phyloP scores from a whole-genome alignment of 495 filamentous ascomycete genomes.

The Hypoxylon cercidicola region DNA sequence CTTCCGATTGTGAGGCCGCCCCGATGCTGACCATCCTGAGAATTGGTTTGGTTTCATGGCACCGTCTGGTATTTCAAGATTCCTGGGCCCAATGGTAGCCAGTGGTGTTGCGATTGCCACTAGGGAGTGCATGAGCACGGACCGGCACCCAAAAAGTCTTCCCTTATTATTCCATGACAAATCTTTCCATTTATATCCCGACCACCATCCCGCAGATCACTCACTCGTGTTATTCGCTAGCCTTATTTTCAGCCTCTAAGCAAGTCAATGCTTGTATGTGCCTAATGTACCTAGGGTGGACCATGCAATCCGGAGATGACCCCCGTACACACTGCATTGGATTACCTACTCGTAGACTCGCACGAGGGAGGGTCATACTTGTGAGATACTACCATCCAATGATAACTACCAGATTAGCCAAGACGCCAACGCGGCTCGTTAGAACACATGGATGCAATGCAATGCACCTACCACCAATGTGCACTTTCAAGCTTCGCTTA shows the following conservation, averaged over 20 bases:
- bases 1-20: no score
- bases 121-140: constrained; percentile 12
- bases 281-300: constrained; percentile 9
- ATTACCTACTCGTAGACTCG: constrained; percentile 9
- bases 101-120: no score
- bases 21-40: no score
- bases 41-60: no score
- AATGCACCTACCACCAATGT: constrained; percentile 5
- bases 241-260: constrained; percentile 31
- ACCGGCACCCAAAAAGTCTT: constrained; percentile 15
- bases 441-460: constrained; percentile 2
- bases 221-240: constrained; percentile 1
- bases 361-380: neutral
- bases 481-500: constrained; percentile 1
- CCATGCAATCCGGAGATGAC: constrained; percentile 23
- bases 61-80: no score
- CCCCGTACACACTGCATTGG: constrained; percentile 16
- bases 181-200: constrained; percentile 39
- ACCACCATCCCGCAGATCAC: constrained; percentile 2
- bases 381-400: constrained; percentile 2
- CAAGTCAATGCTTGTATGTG: constrained; percentile 12
- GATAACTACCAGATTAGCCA: neutral
- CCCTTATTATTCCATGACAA: constrained; percentile 29
- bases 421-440: constrained; percentile 2
- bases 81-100: no score